phyloP scores from a whole-genome alignment of 352 stramenopile genomes.

The Elongisporangium anandrum region DNA sequence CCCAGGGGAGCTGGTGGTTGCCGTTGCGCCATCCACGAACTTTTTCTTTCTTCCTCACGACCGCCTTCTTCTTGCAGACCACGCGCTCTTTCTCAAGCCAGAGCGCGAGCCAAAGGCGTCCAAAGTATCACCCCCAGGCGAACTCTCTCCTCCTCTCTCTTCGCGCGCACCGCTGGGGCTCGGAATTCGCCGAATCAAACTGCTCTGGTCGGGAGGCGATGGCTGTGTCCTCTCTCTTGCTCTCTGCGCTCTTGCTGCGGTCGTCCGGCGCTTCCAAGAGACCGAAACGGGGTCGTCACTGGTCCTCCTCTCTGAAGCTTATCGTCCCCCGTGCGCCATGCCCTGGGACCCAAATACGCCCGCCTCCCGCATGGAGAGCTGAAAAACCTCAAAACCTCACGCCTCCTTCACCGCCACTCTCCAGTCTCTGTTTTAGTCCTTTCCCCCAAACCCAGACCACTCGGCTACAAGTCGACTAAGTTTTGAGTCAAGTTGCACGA shows the following conservation, averaged over 20 bases:
- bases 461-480: not conserved
- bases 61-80: not conserved
- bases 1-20: slow-evolving; percentile 7
- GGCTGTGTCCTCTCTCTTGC: not conserved
- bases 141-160: not conserved
- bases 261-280: not conserved
- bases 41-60: slow-evolving; percentile 2
- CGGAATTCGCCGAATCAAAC: not conserved
- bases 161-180: not conserved
- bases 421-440: not conserved
- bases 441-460: not conserved
- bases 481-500: not conserved
- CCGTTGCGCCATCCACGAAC: slow-evolving; percentile 9
- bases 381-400: slow-evolving; percentile 2
- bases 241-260: not conserved
- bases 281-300: not conserved
- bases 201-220: not conserved
- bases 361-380: not conserved
- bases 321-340: not conserved
- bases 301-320: not conserved
- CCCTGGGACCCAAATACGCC: slow-evolving; percentile 1
- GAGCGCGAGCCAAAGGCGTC: not conserved
- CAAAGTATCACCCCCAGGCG: not conserved
- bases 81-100: not conserved
- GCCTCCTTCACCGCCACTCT: not conserved